phyloP scores from a whole-genome alignment of 2,329 filamentous ascomycete species.

The Penicillium olsonii region DNA sequence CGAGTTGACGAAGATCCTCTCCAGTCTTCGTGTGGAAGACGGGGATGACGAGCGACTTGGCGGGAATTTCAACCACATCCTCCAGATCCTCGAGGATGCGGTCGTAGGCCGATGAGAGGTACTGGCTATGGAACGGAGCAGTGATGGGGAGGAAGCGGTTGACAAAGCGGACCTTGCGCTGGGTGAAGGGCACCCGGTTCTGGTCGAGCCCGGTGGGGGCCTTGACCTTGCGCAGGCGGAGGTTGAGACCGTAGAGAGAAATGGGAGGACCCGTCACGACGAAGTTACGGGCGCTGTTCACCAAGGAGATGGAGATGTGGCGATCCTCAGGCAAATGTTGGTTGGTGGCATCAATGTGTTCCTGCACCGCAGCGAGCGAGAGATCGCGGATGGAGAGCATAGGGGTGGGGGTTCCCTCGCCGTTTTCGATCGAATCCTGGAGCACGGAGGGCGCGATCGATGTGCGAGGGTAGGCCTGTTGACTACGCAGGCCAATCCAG shows the following conservation, averaged over 20 bases:
- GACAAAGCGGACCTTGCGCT: constrained; percentile 93
- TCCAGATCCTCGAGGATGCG: constrained; percentile 86
- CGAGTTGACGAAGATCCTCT: constrained; percentile 72
- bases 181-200: constrained; percentile 87
- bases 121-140: constrained; percentile 96
- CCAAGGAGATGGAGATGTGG: constrained; percentile 90
- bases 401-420: constrained; percentile 91
- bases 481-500: constrained; percentile 96
- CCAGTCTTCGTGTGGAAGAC: constrained; percentile 91
- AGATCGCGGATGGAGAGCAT: constrained; percentile 98
- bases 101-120: constrained; percentile 77
- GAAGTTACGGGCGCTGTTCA: constrained; percentile 96
- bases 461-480: constrained; percentile 94
- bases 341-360: constrained; percentile 95
- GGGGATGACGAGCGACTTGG: constrained; percentile 73
- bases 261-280: constrained; percentile 96
- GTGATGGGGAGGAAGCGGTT: constrained; percentile 98
- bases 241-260: constrained; percentile 92
- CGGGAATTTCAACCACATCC: constrained; percentile 74
- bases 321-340: constrained; percentile 90
- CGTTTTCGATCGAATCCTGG: constrained; percentile 89
- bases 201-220: constrained; percentile 96
- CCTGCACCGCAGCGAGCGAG: constrained; percentile 82
- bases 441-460: constrained; percentile 88
- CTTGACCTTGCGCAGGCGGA: constrained; percentile 94